phyloP scores from a whole-genome alignment of 352 stramenopile species.

The Aphanomyces stellatus region DNA sequence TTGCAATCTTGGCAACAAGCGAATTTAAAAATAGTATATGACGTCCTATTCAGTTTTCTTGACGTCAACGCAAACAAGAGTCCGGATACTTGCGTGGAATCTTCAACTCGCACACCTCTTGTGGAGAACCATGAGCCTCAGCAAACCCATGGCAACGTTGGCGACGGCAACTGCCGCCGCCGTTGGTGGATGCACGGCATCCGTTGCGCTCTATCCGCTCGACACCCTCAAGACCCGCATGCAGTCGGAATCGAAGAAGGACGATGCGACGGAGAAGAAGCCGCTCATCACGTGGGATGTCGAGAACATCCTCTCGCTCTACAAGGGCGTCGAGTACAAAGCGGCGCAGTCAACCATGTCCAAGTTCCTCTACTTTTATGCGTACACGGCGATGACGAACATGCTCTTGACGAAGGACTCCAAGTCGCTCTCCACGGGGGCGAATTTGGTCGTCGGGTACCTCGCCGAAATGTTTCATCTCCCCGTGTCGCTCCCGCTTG shows the following conservation, averaged over 20 bases:
- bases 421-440: constrained; percentile 48
- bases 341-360: constrained; percentile 68
- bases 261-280: constrained; percentile 27
- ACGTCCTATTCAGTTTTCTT: no score
- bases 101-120: no score
- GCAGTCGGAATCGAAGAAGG: constrained; percentile 57
- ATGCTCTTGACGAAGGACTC: constrained; percentile 53
- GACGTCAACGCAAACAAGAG: no score
- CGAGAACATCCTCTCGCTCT: constrained; percentile 42
- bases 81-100: no score
- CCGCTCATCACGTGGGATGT: constrained; percentile 25
- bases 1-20: no score
- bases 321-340: constrained; percentile 82
- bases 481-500: constrained; percentile 78
- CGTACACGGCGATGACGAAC: constrained; percentile 70
- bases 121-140: constrained; percentile 57
- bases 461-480: constrained; percentile 72
- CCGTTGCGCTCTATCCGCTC: constrained; percentile 70
- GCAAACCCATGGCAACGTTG: constrained; percentile 79
- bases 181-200: constrained; percentile 67
- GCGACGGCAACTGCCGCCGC: constrained; percentile 64
- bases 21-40: no score
- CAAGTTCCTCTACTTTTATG: constrained; percentile 89
- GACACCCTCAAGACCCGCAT: constrained; percentile 86
- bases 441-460: constrained; percentile 74